These are phyloP conservation scores for Rhodotorula sp. DNA, from an alignment of 1,284 basidiomycete genomes.

Conservation along the genomic window DNA sequence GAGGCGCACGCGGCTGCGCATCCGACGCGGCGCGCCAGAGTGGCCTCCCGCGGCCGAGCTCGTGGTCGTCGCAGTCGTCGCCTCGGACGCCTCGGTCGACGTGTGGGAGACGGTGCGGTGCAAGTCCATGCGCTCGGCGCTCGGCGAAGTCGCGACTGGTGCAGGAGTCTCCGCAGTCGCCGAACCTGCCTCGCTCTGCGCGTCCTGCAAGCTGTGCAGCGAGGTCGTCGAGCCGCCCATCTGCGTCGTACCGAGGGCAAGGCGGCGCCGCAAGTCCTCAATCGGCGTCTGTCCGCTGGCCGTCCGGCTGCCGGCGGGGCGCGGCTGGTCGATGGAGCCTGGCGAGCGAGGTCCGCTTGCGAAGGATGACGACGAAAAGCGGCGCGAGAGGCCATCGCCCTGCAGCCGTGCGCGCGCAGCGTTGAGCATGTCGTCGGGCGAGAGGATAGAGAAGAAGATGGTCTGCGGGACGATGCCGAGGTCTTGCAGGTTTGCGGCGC, in stretches of 20 bases:
- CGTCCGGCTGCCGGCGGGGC: background rate
- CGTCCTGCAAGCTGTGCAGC: background rate
- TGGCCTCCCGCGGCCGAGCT: background rate
- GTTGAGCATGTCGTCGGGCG: constrained; percentile 22
- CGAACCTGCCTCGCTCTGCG: background rate
- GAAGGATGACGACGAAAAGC: constrained; percentile 16
- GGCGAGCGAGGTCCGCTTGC: constrained; percentile 11
- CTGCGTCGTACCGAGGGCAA: background rate
- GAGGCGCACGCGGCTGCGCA: constrained; percentile 39
- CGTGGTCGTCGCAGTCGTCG: constrained; percentile 8
- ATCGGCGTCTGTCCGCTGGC: constrained; percentile 1
- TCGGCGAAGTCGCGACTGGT: background rate
- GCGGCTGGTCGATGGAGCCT: background rate
- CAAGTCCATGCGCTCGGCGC: constrained; percentile 24
- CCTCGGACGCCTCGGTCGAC: constrained; percentile 30
- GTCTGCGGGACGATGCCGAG: constrained; percentile 92
- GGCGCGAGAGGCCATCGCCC: background rate
- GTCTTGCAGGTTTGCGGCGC: constrained; percentile 70
- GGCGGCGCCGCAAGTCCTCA: constrained; percentile 1
- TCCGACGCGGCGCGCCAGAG: background rate
- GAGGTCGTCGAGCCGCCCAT: background rate
- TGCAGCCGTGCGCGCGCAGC: constrained; percentile 3
- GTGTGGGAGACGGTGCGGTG: constrained; percentile 31
- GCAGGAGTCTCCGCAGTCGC: background rate
- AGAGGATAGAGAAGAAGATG: constrained; percentile 72